A percentile compares a stretch with the other conserved stretches of the same genome.
These are phyloP conservation scores for Comarum palustre DNA, from an alignment of 306 rosid genomes.

Conservation along the genomic window DNA sequence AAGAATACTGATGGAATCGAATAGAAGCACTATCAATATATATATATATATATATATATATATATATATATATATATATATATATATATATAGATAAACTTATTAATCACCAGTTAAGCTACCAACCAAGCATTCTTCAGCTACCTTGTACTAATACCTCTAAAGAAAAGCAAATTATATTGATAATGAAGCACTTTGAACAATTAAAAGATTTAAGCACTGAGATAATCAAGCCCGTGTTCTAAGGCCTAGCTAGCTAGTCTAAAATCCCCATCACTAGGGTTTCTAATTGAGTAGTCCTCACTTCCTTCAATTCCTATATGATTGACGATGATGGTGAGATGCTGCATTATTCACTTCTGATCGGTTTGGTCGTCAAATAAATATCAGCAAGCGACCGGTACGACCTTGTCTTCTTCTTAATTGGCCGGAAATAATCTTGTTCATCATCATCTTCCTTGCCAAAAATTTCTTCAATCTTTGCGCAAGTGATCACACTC, in stretches of 20 bases:
- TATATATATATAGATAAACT: not conserved
- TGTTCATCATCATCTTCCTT: slow-evolving; percentile 40
- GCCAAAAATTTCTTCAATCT: slow-evolving; percentile 54
- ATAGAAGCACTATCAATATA: not conserved
- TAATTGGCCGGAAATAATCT: slow-evolving; percentile 23
- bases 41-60: not conserved
- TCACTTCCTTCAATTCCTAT: slow-evolving; percentile 10
- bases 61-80: not conserved
- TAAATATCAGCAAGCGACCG: slow-evolving; percentile 50
- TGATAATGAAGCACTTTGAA: not conserved
- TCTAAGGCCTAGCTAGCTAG: slow-evolving; percentile 1
- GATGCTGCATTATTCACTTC: slow-evolving; percentile 2
- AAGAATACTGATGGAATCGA: not conserved
- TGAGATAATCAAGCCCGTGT: not conserved
- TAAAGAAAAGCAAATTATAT: not conserved
- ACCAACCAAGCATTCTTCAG: not conserved
- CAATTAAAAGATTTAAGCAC: not conserved
- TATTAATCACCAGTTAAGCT: not conserved
- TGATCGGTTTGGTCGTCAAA: slow-evolving; percentile 29
- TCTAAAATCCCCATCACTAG: not conserved
- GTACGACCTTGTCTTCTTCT: slow-evolving; percentile 43
- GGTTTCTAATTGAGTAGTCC: not conserved
- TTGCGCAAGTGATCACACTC: slow-evolving; percentile 24
- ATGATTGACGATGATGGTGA: not conserved
- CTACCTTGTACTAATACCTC: not conserved